Percentiles rank a stretch among this genome's conserved stretches.
Evolutionary conservation across 2,329 filamentous ascomycete genomes (phyloP).

Genomic region (Paramyrothecium roridum): DNA sequence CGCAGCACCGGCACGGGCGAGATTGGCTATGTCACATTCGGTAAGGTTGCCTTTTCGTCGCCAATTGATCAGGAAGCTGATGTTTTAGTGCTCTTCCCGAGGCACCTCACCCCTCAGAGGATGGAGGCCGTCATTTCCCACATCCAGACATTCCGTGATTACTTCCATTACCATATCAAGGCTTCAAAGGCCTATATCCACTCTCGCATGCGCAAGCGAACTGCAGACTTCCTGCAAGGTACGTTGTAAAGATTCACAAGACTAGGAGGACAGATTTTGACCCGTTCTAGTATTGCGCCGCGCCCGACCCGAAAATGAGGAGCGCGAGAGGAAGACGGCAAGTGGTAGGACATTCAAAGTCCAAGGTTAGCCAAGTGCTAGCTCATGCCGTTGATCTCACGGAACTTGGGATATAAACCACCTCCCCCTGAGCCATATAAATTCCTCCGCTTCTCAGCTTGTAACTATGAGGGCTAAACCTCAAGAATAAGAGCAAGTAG

Average conservation of each 20-base stretch:
- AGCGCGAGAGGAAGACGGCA: slow-evolving; percentile 97
- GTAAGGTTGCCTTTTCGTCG: slow-evolving; percentile 45
- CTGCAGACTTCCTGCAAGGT: slow-evolving; percentile 98
- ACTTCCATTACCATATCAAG: slow-evolving; percentile 99
- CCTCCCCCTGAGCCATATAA: background rate
- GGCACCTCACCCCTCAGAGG: slow-evolving; percentile 85
- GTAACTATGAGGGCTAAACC: background rate
- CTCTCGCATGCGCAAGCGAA: slow-evolving; percentile 95
- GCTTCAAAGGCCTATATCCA: slow-evolving; percentile 99
- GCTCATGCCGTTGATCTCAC: too few relatives aligned
- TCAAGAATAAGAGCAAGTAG: slow-evolving; percentile 3
- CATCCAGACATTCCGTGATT: slow-evolving; percentile 99
- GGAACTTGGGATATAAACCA: too few relatives aligned
- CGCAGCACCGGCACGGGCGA: slow-evolving; percentile 73
- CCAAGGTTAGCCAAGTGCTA: slow-evolving; percentile 30
- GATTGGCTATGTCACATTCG: slow-evolving; percentile 97
- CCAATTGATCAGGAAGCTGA: background rate
- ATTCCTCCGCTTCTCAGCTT: background rate
- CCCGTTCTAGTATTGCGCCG: slow-evolving; percentile 75
- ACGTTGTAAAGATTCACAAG: slow-evolving; percentile 25
- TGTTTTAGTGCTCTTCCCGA: slow-evolving; percentile 82
- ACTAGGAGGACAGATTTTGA: slow-evolving; percentile 17
- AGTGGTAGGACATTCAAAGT: slow-evolving; percentile 87
- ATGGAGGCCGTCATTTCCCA: slow-evolving; percentile 96
- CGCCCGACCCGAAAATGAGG: slow-evolving; percentile 91